These are phyloP conservation scores for Tripterygium wilfordii DNA, from an alignment of 177 flowering plant genomes.

Conservation along the genomic window DNA sequence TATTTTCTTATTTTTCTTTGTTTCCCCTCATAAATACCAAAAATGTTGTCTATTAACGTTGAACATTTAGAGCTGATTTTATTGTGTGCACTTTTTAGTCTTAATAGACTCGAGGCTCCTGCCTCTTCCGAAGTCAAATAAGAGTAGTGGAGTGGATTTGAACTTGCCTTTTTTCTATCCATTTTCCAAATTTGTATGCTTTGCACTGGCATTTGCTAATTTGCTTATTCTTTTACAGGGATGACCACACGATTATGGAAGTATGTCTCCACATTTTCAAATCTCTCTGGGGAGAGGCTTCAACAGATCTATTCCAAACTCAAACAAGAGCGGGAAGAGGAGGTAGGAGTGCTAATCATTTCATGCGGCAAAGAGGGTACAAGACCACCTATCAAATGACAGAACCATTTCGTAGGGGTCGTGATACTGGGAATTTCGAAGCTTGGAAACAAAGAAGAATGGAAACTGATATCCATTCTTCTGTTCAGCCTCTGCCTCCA, in stretches of 20 bases:
- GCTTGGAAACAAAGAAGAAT: constrained; percentile 88
- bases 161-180: no score
- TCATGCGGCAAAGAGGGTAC: constrained; percentile 32
- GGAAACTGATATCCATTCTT: constrained; percentile 31
- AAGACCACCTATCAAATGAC: constrained; percentile 29
- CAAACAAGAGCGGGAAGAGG: constrained; percentile 67
- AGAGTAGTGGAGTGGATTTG: no score
- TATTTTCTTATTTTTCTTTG: neutral
- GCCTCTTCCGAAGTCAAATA: no score
- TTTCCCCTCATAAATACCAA: neutral
- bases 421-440: constrained; percentile 61
- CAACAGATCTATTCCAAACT: constrained; percentile 88
- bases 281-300: constrained; percentile 82
- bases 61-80: no score
- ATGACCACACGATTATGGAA: constrained; percentile 88
- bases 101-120: no score
- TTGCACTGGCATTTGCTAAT: no score
- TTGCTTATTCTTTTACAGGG: constrained; percentile 65
- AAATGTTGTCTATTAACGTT: no score
- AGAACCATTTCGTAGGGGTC: constrained; percentile 37
- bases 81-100: no score
- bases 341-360: constrained; percentile 48
- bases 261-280: constrained; percentile 84
- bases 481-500: constrained; percentile 31
- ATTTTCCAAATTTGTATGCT: no score